A percentile compares a stretch with the other conserved stretches of the same genome.
Conservation (phyloP, 306 rosid species). For the Vachellia collinsii region DNA sequence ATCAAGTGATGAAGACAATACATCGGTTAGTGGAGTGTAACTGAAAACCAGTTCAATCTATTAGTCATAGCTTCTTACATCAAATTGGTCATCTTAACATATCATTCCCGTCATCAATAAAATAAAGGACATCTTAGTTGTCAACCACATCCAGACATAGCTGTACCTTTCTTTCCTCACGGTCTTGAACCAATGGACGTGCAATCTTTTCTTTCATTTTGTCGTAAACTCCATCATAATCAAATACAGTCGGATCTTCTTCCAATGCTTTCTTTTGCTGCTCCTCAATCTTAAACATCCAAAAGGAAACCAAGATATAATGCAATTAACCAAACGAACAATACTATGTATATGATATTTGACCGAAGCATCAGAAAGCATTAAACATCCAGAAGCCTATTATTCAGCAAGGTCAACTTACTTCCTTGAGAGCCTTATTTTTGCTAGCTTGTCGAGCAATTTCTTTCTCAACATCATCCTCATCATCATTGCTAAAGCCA, state of each 20-base stretch:
- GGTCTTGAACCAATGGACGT: conserved; percentile 69
- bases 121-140: not conserved
- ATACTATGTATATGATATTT: not conserved
- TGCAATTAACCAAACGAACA: not conserved
- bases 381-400: not conserved
- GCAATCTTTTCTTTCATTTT: conserved; percentile 72
- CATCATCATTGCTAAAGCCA: conserved; percentile 72
- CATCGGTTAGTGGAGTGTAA: not conserved
- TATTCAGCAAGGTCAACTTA: conserved; percentile 36
- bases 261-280: conserved; percentile 82
- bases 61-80: not conserved
- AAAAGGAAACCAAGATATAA: conserved; percentile 28
- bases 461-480: conserved; percentile 74
- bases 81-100: not conserved
- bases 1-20: not conserved
- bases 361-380: not conserved
- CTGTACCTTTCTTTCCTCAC: conserved; percentile 70
- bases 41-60: not conserved
- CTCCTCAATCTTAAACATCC: conserved; percentile 64
- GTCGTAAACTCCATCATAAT: conserved; percentile 89
- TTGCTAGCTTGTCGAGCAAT: conserved; percentile 85
- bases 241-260: conserved; percentile 81
- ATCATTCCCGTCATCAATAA: not conserved
- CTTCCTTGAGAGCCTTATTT: conserved; percentile 79
- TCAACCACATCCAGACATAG: not conserved